A percentile compares a stretch with the other conserved stretches of the same genome.
Evolutionary conservation across 1,139 yeast species (phyloP).

Genomic region (Lodderomyces parapsilosis): DNA sequence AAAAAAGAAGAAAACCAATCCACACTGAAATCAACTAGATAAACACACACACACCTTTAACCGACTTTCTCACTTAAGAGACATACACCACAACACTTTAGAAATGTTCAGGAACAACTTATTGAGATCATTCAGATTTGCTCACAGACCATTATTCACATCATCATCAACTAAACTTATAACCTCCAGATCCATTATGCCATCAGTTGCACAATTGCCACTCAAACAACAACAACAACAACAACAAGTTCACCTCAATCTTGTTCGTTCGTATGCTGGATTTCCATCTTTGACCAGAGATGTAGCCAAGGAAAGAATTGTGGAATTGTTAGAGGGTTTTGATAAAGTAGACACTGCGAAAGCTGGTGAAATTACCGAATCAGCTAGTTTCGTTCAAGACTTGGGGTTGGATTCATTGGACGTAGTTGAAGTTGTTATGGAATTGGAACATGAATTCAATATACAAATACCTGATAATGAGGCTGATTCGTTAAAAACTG

Average conservation of each 20-base stretch:
- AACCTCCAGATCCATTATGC: background rate
- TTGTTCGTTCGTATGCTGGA: constrained; percentile 53
- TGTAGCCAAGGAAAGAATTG: constrained; percentile 69
- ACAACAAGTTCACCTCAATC: constrained; percentile 7
- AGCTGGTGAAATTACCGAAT: constrained; percentile 45
- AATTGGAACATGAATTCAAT: constrained; percentile 78
- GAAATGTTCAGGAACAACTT: constrained; percentile 36
- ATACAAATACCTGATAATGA: constrained; percentile 83
- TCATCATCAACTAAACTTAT: background rate
- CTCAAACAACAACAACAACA: constrained; percentile 7
- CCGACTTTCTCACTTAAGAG: background rate
- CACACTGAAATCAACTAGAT: background rate
- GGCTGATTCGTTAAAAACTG: constrained; percentile 80
- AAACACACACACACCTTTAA: constrained; percentile 1
- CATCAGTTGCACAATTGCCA: constrained; percentile 33
- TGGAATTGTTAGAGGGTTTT: constrained; percentile 77
- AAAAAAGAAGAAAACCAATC: background rate
- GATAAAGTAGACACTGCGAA: constrained; percentile 59
- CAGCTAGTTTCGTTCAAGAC: constrained; percentile 67
- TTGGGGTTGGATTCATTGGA: constrained; percentile 86
- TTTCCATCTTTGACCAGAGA: constrained; percentile 69
- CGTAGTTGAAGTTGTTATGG: constrained; percentile 87
- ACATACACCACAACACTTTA: background rate
- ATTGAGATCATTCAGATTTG: constrained; percentile 28
- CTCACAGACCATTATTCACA: constrained; percentile 11